A percentile compares a stretch with the other conserved stretches of the same genome.
phyloP scores from a whole-genome alignment of 306 rosid species.

The Dalbergia cochinchinensis region DNA sequence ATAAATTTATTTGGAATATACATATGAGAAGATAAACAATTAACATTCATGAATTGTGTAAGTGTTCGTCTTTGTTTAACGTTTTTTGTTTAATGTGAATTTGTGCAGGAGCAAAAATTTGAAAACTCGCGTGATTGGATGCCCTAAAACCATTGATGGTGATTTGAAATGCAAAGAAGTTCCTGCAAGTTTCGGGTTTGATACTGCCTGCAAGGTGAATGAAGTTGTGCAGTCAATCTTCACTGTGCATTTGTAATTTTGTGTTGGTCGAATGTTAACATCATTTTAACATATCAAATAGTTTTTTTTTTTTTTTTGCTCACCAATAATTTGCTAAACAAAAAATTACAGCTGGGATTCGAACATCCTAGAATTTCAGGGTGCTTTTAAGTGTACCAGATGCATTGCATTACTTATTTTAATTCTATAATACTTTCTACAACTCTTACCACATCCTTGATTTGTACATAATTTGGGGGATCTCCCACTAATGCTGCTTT shows the following conservation, averaged over 20 bases:
- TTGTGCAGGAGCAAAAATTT: constrained; percentile 69
- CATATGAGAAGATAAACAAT: constrained; percentile 1
- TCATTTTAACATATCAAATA: constrained; percentile 4
- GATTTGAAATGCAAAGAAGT: constrained; percentile 98
- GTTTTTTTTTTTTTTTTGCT: constrained; percentile 8
- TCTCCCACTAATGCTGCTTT: background rate
- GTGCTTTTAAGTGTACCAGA: constrained; percentile 9
- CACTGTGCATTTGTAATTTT: constrained; percentile 24
- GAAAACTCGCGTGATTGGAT: constrained; percentile 86
- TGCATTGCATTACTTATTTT: constrained; percentile 8
- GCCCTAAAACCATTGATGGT: constrained; percentile 99
- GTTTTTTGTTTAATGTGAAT: constrained; percentile 40
- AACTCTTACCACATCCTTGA: constrained; percentile 16
- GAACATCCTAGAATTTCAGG: background rate
- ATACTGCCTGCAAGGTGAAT: constrained; percentile 98
- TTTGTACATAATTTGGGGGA: background rate
- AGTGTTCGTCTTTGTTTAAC: constrained; percentile 28
- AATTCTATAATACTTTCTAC: background rate
- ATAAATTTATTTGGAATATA: constrained; percentile 21
- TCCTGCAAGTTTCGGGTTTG: constrained; percentile 98
- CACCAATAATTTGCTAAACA: constrained; percentile 8
- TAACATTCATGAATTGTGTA: background rate
- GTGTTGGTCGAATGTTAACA: constrained; percentile 9
- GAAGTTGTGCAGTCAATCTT: constrained; percentile 26
- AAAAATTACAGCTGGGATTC: background rate